phyloP scores from a whole-genome alignment of 495 filamentous ascomycete genomes.

The Talaromyces wortmannii region DNA sequence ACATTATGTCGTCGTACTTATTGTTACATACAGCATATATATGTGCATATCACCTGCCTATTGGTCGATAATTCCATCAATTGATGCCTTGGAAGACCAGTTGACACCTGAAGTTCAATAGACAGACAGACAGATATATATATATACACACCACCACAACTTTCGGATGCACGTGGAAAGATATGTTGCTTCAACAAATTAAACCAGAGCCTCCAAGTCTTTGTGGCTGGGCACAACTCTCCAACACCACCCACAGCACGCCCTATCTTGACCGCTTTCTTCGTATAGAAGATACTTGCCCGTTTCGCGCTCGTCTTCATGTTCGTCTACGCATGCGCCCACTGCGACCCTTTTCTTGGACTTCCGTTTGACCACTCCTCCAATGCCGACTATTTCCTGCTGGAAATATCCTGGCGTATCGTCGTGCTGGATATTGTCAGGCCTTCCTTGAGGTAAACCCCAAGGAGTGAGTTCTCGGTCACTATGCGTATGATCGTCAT shows the following conservation, averaged over 20 bases:
- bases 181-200: no score
- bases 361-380: slow-evolving; percentile 78
- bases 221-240: slow-evolving; percentile 23
- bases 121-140: no score
- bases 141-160: no score
- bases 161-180: no score
- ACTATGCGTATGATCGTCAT: neutral
- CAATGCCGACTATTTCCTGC: slow-evolving; percentile 84
- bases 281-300: slow-evolving; percentile 60
- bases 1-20: no score
- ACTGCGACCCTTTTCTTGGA: slow-evolving; percentile 66
- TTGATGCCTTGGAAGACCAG: no score
- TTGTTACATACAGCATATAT: no score
- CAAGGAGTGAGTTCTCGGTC: neutral
- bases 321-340: slow-evolving; percentile 75
- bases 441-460: neutral
- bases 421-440: slow-evolving; percentile 17
- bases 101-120: no score
- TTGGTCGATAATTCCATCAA: no score
- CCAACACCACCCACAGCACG: slow-evolving; percentile 49
- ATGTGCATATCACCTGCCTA: no score
- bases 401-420: slow-evolving; percentile 62
- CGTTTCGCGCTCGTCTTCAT: slow-evolving; percentile 66
- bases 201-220: neutral
- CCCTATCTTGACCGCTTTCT: slow-evolving; percentile 36